These are phyloP conservation scores for Fusarium sp. DNA, from an alignment of 2,329 filamentous ascomycete genomes.

Conservation along the genomic window DNA sequence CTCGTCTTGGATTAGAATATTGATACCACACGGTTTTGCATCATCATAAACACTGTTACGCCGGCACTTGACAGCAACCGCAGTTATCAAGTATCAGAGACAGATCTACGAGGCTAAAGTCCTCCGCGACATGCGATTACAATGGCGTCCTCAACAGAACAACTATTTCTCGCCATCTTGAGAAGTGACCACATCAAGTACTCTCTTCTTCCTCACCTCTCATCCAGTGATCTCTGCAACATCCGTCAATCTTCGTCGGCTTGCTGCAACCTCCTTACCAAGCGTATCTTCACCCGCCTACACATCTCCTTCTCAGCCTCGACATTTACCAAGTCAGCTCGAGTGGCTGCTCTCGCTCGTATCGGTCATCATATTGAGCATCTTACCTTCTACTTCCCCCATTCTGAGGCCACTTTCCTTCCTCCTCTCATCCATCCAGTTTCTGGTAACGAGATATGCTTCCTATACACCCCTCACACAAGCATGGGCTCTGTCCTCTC, in stretches of 20 bases:
- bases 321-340: conserved; percentile 77
- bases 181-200: conserved; percentile 60
- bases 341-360: conserved; percentile 76
- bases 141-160: conserved; percentile 59
- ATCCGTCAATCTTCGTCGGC: conserved; percentile 74
- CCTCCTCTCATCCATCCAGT: conserved; percentile 82
- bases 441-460: conserved; percentile 79
- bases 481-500: conserved; percentile 68
- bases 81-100: background rate
- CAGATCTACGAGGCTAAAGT: background rate
- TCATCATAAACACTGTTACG: conserved; percentile 5
- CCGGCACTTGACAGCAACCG: background rate
- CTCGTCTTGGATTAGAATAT: background rate
- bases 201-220: conserved; percentile 58
- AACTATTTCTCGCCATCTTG: conserved; percentile 64
- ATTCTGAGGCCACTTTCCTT: conserved; percentile 80
- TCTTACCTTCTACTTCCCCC: conserved; percentile 79
- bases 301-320: conserved; percentile 75
- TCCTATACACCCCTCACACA: conserved; percentile 81
- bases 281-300: conserved; percentile 73
- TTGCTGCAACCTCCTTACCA: conserved; percentile 74
- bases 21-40: conserved; percentile 26
- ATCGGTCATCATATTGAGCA: conserved; percentile 83
- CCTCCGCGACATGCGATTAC: conserved; percentile 56
- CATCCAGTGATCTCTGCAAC: conserved; percentile 62